These are phyloP conservation scores for Parasitella parasitica DNA, from an alignment of 371 early-diverging fungal species.

Conservation along the genomic window DNA sequence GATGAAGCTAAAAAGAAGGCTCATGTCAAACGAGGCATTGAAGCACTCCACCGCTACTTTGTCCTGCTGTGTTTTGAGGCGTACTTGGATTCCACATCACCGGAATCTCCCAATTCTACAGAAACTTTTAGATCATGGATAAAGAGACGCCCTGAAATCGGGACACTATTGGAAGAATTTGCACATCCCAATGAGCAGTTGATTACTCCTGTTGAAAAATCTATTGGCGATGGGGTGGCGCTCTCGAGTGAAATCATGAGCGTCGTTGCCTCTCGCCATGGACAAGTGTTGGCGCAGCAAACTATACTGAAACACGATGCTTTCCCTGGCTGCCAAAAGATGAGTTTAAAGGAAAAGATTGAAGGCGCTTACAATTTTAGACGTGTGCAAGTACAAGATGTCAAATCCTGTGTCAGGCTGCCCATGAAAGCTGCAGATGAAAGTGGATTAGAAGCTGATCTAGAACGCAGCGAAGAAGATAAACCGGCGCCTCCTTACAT, in stretches of 20 bases:
- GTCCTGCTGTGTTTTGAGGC: slow-evolving; percentile 52
- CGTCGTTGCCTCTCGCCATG: slow-evolving; percentile 50
- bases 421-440: slow-evolving; percentile 42
- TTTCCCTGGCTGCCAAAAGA: slow-evolving; percentile 63
- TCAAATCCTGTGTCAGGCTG: slow-evolving; percentile 23
- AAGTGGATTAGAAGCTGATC: slow-evolving; percentile 19
- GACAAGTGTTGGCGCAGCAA: slow-evolving; percentile 53
- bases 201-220: slow-evolving; percentile 51
- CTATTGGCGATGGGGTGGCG: slow-evolving; percentile 58
- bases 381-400: slow-evolving; percentile 31
- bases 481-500: slow-evolving; percentile 39
- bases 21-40: slow-evolving; percentile 21
- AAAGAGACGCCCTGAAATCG: slow-evolving; percentile 49
- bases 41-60: slow-evolving; percentile 54
- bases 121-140: slow-evolving; percentile 52
- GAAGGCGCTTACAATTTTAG: slow-evolving; percentile 62
- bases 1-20: slow-evolving; percentile 9
- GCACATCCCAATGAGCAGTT: slow-evolving; percentile 13
- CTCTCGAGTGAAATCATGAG: slow-evolving; percentile 54
- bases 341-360: slow-evolving; percentile 55
- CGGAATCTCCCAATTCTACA: slow-evolving; percentile 12
- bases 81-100: slow-evolving; percentile 26
- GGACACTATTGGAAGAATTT: slow-evolving; percentile 44
- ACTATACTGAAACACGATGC: slow-evolving; percentile 62
- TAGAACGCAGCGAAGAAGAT: slow-evolving; percentile 9